These are phyloP conservation scores for Colletotrichum horii DNA, from an alignment of 2,329 filamentous ascomycete species.

Conservation along the genomic window DNA sequence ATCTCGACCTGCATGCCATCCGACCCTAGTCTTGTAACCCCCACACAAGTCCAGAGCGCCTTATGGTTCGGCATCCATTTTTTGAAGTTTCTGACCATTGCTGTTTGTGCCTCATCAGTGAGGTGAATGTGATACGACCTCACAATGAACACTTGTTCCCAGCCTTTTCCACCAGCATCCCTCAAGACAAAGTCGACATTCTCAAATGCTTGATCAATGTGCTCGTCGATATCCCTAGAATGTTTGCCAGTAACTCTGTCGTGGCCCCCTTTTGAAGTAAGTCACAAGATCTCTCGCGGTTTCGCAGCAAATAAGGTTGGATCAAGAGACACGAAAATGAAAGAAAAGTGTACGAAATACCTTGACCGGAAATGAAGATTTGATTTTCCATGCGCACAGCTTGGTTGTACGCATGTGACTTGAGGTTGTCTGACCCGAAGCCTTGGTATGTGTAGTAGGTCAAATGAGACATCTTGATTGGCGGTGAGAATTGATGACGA, in stretches of 20 bases:
- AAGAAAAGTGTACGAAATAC: background rate
- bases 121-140: background rate
- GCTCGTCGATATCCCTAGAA: background rate
- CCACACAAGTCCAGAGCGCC: background rate
- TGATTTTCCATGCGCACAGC: background rate
- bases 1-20: background rate
- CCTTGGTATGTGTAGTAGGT: background rate
- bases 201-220: background rate
- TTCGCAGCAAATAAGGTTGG: background rate
- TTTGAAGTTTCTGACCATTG: background rate
- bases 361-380: background rate
- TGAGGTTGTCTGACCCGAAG: background rate
- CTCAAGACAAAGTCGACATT: background rate
- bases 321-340: background rate
- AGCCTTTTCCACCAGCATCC: background rate
- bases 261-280: background rate
- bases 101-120: background rate
- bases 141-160: background rate
- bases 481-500: accelerated
- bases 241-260: background rate
- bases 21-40: background rate
- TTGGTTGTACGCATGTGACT: background rate
- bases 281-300: background rate
- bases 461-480: background rate
- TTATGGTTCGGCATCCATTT: background rate